Base-by-base conservation (phyloP, 805 yeast genomes). In the Metschnikowia bowlesiae region DNA sequence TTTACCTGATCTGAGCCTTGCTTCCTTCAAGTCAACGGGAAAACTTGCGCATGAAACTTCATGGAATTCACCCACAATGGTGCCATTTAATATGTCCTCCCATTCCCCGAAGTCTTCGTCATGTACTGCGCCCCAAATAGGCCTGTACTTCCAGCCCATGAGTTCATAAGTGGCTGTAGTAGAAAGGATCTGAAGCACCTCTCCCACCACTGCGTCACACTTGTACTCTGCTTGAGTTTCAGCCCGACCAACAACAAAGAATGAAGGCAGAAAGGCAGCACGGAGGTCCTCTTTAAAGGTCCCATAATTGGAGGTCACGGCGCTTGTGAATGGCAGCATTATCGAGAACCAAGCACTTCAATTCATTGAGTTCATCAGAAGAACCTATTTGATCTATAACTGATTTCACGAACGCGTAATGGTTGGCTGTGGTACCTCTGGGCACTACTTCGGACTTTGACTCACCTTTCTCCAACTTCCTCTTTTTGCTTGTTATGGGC, bases 221-320 rank as follows among this genome's bases (percentile, higher is more conserved):
- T 44, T 44, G 30, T 50, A 51, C 47, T 55, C 58, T 4, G 36
- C 44, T 45, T 46, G 55, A 9, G 45, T 33, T 18, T 52, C 55
- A 14, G 35, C 14, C 33, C 29, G 36, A 29, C 37, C 40, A 10
- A 14, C 11, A 6, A 42, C 13, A 22, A 6, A 8, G 30, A 9
- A 3, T 10, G 37, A 39, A 14, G 37, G 51, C 50, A 6, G 50
- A 1, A 10, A 16, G 30, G 11, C 40, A n/a, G 39, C 32, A 36
- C 47, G 47, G 39, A 52, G 11, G 30, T n/a, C n/a, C n/a, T n/a
- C n/a, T n/a, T n/a, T n/a, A n/a, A n/a, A n/a, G n/a, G n/a, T n/a
- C n/a, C n/a, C n/a, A n/a, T n/a, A n/a, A n/a, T n/a, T n/a, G n/a
- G n/a, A n/a, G n/a, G n/a, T n/a, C n/a, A n/a, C n/a, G n/a, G n/a